Percentiles rank a stretch among this genome's conserved stretches.
phyloP scores from a whole-genome alignment of 805 yeast genomes.

The Lachancea waltii region DNA sequence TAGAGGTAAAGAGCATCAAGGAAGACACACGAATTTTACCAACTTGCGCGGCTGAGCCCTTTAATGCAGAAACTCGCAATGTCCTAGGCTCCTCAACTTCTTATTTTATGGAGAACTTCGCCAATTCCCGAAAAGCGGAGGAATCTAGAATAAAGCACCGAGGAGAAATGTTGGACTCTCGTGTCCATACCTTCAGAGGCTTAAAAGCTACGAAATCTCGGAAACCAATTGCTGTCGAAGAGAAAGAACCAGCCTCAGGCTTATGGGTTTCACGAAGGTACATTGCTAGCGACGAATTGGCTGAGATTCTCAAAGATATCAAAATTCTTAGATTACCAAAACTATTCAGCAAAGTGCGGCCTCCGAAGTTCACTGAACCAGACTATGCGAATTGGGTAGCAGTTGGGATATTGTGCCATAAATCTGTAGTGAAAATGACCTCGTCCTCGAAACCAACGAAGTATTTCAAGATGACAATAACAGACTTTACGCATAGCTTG shows the following conservation, averaged over 20 bases:
- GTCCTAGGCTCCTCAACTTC: too few relatives aligned
- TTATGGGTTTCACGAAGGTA: slow-evolving; percentile 42
- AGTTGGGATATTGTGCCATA: slow-evolving; percentile 59
- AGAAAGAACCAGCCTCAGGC: slow-evolving; percentile 43
- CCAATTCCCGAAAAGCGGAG: slow-evolving; percentile 23
- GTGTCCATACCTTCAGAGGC: slow-evolving; percentile 38
- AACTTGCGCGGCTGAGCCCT: too few relatives aligned
- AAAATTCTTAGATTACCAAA: slow-evolving; percentile 53
- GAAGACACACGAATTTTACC: not conserved
- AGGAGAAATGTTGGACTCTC: slow-evolving; percentile 28
- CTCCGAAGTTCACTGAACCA: slow-evolving; percentile 69
- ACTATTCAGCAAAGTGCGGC: slow-evolving; percentile 54
- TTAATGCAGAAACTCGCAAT: too few relatives aligned
- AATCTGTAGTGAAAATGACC: slow-evolving; percentile 47
- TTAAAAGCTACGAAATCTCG: slow-evolving; percentile 17
- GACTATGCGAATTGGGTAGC: slow-evolving; percentile 70
- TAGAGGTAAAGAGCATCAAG: not conserved
- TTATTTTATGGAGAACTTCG: slow-evolving; percentile 32
- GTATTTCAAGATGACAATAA: slow-evolving; percentile 55
- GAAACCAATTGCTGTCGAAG: slow-evolving; percentile 34
- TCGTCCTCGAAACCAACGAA: slow-evolving; percentile 39
- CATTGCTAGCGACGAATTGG: slow-evolving; percentile 34
- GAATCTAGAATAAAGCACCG: slow-evolving; percentile 17
- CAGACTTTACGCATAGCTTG: slow-evolving; percentile 59
- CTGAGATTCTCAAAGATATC: slow-evolving; percentile 38